phyloP scores from a whole-genome alignment of 2,329 filamentous ascomycete species.

The Alternaria sp. region DNA sequence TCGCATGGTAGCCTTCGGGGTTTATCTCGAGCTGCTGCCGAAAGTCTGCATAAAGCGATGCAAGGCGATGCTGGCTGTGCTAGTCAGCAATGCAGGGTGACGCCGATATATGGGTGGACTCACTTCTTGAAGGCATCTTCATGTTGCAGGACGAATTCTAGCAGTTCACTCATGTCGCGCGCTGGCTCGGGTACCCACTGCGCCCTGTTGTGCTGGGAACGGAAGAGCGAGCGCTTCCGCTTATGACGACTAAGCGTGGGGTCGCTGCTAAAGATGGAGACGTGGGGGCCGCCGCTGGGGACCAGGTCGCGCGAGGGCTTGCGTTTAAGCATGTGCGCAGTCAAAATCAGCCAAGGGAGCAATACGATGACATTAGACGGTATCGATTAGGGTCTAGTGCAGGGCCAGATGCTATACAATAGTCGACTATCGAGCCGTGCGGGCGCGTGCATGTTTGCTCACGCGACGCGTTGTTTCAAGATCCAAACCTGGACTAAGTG shows the following conservation, averaged over 20 bases:
- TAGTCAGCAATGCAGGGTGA: constrained; percentile 14
- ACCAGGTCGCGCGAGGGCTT: constrained; percentile 24
- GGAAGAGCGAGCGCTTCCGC: constrained; percentile 31
- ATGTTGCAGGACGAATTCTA: constrained; percentile 63
- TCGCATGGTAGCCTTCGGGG: constrained; percentile 83
- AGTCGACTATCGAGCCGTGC: constrained; percentile 2
- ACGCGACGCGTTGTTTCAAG: constrained; percentile 21
- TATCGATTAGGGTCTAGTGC: constrained; percentile 4
- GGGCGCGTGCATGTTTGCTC: constrained; percentile 15
- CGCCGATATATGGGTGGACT: neutral
- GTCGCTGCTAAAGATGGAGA: constrained; percentile 29
- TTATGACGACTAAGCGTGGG: constrained; percentile 25
- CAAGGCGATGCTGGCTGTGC: constrained; percentile 70
- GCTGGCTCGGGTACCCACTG: constrained; percentile 31
- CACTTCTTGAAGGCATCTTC: constrained; percentile 59
- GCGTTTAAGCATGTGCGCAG: constrained; percentile 32
- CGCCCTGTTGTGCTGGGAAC: constrained; percentile 23
- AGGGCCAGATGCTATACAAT: neutral
- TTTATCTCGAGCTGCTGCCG: constrained; percentile 75
- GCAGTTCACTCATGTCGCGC: constrained; percentile 67
- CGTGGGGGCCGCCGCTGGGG: constrained; percentile 21
- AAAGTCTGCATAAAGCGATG: constrained; percentile 90
- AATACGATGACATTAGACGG: neutral
- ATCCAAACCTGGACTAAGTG: constrained; percentile 1
- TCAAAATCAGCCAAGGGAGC: neutral